A percentile compares a stretch with the other conserved stretches of the same genome.
These are phyloP conservation scores for Thalassiosira delicatula DNA, from an alignment of 352 stramenopile genomes.

Conservation along the genomic window DNA sequence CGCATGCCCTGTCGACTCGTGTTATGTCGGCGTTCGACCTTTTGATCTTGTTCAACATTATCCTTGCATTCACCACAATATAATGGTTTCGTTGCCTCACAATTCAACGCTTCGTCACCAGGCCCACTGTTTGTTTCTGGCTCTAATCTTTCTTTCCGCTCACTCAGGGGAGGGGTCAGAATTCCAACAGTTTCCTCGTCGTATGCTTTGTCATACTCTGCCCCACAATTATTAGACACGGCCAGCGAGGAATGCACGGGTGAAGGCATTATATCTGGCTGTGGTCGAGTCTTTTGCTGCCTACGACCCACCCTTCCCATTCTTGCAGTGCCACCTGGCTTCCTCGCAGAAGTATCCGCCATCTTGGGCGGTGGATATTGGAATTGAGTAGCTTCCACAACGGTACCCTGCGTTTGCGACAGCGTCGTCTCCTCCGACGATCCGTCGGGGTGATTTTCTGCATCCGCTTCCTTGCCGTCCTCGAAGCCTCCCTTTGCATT, in stretches of 20 bases:
- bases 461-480: neutral
- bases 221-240: neutral
- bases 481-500: too few species aligned
- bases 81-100: too few species aligned
- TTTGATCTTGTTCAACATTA: too few species aligned
- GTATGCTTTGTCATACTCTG: constrained; percentile 13
- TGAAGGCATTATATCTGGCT: neutral
- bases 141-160: neutral
- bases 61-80: too few species aligned
- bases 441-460: too few species aligned
- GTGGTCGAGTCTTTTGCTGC: too few species aligned
- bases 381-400: constrained; percentile 20
- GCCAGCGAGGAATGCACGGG: constrained; percentile 15
- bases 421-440: neutral
- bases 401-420: neutral
- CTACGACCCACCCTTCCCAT: neutral
- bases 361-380: constrained; percentile 10
- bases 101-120: too few species aligned
- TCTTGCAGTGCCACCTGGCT: neutral
- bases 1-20: neutral
- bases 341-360: neutral
- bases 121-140: neutral
- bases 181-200: constrained; percentile 5
- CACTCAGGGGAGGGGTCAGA: neutral
- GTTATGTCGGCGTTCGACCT: neutral